Base-by-base conservation (phyloP, 345 rosid genomes). In the Noccaea caerulescens region DNA sequence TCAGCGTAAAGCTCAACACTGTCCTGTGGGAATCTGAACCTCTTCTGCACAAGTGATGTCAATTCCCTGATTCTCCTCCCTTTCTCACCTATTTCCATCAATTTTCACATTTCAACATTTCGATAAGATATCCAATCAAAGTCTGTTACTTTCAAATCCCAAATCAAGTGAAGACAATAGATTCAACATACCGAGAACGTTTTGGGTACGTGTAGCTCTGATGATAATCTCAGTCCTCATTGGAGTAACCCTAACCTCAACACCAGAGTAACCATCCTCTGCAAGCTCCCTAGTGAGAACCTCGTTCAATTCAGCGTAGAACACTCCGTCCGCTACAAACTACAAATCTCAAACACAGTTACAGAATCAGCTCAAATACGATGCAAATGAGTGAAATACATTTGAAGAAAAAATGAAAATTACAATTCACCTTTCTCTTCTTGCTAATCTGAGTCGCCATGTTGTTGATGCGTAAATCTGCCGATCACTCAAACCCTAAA, bases 191-290 rank as follows among this genome's bases (percentile, higher is more conserved):
- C 97, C 97, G 1, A 91, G 89, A 77, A 88, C 97, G 55, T 88
- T 91, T 46, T 88, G 92, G 2, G 92, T 88, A 10, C 95, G 97
- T 0, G 97, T 91, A 12, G 97, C 95, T 67, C 97, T 77, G 58
- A 91, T 91, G 74, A 91, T 91, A 52, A 91, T 91, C 84, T 91
- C 97, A 5, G 97, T 85, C 51, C 88, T 88, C 92, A 88, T 87
- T 1, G 95, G 97, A 7, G 97, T 91, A 14, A 88, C 95, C 73
- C 95, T 84, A 60, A 91, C 95, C 59, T 88, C 95, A 23, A 88
- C 95, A 23, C 97, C 95, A 0, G 97, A 88, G 87, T 91, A 91
- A n/a, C 97, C 97, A 83, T 91, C 97, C 75, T 87, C 92, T 0
- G 95, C 92, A 4, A 88, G 89, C 82, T 88, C 95, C 47, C 95